These are phyloP conservation scores for Anaeramoeba flamelloides DNA, from an alignment of 78 protist genomes.

Conservation along the genomic window DNA sequence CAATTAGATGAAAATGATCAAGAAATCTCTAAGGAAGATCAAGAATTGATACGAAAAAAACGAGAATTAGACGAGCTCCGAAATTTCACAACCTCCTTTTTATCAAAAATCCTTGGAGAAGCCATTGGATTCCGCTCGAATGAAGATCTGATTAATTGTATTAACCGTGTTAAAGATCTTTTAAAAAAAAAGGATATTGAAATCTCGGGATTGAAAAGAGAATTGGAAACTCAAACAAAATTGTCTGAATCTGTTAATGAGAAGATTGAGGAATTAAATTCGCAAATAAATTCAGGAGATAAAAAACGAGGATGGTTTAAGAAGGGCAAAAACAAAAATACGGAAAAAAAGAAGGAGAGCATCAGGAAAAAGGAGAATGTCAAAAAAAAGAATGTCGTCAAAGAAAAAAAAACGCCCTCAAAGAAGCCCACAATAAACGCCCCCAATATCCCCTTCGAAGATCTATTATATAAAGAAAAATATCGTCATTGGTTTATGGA, in stretches of 20 bases:
- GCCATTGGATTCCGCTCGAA: no score
- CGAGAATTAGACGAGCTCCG: not conserved
- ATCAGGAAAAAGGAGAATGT: not conserved
- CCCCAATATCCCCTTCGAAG: not conserved
- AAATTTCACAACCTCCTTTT: not conserved
- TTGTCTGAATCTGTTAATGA: no score
- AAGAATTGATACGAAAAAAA: not conserved
- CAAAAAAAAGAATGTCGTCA: not conserved
- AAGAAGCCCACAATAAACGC: no score
- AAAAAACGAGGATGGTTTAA: not conserved
- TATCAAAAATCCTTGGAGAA: not conserved
- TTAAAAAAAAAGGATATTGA: no score
- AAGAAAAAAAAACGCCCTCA: no score
- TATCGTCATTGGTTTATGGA: not conserved
- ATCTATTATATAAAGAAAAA: not conserved
- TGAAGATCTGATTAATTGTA: no score
- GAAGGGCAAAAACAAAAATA: not conserved
- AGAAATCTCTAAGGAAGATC: not conserved
- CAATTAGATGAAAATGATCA: not conserved
- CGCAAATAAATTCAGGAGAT: not conserved
- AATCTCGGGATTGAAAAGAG: no score
- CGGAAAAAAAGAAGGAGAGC: not conserved
- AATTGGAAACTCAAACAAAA: no score
- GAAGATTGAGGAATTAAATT: not conserved
- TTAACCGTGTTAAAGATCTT: no score